These are phyloP conservation scores for Pichia nakasei DNA, from an alignment of 805 yeast genomes.

Conservation along the genomic window DNA sequence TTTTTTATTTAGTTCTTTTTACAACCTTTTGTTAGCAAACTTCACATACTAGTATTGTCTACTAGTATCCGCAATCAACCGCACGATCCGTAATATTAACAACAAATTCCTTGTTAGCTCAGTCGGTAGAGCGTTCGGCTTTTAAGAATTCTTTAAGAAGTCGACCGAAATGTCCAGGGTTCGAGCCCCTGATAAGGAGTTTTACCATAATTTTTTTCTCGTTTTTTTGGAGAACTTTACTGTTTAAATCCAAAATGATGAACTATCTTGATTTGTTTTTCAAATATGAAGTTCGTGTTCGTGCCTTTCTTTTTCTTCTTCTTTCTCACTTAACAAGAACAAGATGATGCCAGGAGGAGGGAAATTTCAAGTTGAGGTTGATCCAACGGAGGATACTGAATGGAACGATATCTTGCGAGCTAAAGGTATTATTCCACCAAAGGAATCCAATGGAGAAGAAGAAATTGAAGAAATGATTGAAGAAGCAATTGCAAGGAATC, in stretches of 20 bases:
- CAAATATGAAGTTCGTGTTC: no score
- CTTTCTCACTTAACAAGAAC: not conserved
- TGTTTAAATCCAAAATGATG: not conserved
- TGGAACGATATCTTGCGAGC: slow-evolving; percentile 94
- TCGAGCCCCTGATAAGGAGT: slow-evolving; percentile 54
- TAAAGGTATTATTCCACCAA: slow-evolving; percentile 88
- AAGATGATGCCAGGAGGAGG: slow-evolving; percentile 8
- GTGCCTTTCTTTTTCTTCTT: not conserved
- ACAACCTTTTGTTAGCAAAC: no score
- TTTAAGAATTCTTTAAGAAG: slow-evolving; percentile 32
- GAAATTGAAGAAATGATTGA: slow-evolving; percentile 82
- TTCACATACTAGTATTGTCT: no score
- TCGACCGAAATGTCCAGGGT: slow-evolving; percentile 53
- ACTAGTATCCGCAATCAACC: no score
- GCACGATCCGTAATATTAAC: no score
- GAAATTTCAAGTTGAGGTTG: slow-evolving; percentile 75
- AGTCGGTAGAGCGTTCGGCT: slow-evolving; percentile 68
- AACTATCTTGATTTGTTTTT: no score
- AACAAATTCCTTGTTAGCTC: slow-evolving; percentile 36
- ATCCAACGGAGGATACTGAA: slow-evolving; percentile 94
- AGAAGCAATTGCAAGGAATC: slow-evolving; percentile 71
- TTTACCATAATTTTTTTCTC: slow-evolving; percentile 1
- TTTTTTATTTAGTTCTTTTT: no score
- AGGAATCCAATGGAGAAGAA: slow-evolving; percentile 80
- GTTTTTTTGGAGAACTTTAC: not conserved